phyloP scores from a whole-genome alignment of 2,329 filamentous ascomycete species.

The Colletotrichum horii region DNA sequence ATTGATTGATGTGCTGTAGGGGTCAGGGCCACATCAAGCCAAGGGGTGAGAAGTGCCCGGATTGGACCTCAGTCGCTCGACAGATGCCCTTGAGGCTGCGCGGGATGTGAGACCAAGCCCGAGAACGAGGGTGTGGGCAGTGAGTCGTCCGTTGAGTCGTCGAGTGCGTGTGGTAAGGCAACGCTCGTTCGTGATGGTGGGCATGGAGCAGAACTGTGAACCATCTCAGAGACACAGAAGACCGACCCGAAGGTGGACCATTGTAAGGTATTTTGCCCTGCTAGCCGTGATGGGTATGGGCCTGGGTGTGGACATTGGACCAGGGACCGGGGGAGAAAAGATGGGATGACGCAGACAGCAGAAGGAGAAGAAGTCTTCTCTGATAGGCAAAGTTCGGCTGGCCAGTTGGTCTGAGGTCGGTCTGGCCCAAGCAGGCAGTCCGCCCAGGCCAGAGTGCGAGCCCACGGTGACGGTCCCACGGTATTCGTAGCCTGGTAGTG shows the following conservation, averaged over 20 bases:
- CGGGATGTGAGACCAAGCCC: background rate
- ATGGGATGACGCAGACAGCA: background rate
- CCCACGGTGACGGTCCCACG: background rate
- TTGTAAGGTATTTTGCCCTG: background rate
- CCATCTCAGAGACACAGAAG: background rate
- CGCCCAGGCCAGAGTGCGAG: background rate
- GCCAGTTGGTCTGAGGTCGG: background rate
- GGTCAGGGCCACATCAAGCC: background rate
- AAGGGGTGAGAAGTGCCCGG: background rate
- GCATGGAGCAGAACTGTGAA: background rate
- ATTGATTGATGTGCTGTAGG: background rate
- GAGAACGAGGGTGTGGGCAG: background rate
- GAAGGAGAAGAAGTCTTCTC: background rate
- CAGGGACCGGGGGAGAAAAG: background rate
- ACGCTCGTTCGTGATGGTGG: background rate
- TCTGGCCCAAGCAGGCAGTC: background rate
- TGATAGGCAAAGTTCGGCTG: background rate
- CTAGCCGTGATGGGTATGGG: background rate
- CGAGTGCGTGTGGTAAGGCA: background rate
- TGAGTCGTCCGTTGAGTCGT: background rate
- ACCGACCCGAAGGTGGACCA: background rate
- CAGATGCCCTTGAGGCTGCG: constrained; percentile 2
- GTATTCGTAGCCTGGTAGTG: background rate
- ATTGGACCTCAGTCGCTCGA: background rate
- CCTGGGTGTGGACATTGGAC: background rate